Percentiles rank a stretch among this genome's conserved stretches.
These are phyloP conservation scores for Phytomonas francai DNA, from an alignment of 208 protist genomes.

Conservation along the genomic window DNA sequence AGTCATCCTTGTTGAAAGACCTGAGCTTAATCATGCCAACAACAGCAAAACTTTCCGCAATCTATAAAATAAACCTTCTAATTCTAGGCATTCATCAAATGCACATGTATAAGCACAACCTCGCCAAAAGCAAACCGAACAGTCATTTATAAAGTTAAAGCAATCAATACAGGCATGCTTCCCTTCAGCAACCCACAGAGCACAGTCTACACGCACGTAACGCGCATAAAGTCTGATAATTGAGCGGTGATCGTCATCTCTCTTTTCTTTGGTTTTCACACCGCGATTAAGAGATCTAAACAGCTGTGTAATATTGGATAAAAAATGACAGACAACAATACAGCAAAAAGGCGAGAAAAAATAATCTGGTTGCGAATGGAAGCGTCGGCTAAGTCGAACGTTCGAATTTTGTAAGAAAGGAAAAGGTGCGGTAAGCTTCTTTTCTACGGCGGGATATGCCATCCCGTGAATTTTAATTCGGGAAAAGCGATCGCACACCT, in stretches of 20 bases:
- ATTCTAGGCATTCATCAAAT: neutral
- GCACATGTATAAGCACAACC: no score
- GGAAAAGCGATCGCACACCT: neutral
- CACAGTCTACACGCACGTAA: neutral
- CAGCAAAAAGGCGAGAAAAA: neutral
- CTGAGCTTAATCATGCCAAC: neutral
- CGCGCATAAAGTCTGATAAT: neutral
- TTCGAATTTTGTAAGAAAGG: no score
- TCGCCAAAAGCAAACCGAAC: neutral
- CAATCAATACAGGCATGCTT: neutral
- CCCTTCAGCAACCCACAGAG: neutral
- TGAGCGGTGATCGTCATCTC: neutral
- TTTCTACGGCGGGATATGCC: no score
- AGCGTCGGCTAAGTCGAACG: no score
- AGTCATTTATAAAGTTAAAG: neutral
- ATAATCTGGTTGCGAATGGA: neutral
- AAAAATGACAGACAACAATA: neutral
- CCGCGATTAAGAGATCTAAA: neutral
- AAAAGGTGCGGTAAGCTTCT: no score
- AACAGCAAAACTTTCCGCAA: neutral
- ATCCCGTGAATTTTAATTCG: neutral
- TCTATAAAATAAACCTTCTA: neutral
- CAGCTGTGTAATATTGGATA: neutral
- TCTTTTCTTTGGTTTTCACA: neutral
- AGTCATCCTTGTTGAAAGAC: neutral